These are phyloP conservation scores for Starmera pachycereana DNA, from an alignment of 805 yeast genomes.

Conservation along the genomic window DNA sequence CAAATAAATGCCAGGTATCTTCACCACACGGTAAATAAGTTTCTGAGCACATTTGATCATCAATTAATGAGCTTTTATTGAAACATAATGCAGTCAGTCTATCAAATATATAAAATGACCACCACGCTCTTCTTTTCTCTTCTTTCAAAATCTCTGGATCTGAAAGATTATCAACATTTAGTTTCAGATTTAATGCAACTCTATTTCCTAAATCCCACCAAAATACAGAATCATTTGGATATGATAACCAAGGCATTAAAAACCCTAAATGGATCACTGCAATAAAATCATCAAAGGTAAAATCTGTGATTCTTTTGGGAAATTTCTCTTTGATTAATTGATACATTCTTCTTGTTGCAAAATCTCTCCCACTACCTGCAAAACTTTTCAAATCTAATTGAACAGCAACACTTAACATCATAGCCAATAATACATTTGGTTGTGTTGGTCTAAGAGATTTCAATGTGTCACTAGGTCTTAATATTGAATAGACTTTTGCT, in stretches of 20 bases:
- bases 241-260: constrained; percentile 17
- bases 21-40: constrained; percentile 26
- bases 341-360: constrained; percentile 10
- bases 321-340: constrained; percentile 10
- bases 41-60: constrained; percentile 21
- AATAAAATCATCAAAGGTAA: constrained; percentile 14
- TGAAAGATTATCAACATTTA: constrained; percentile 3
- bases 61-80: constrained; percentile 21
- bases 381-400: constrained; percentile 15
- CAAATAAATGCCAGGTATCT: constrained; percentile 20
- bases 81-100: constrained; percentile 27
- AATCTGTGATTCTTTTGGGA: constrained; percentile 2
- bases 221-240: constrained; percentile 13
- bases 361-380: constrained; percentile 13
- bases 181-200: constrained; percentile 2
- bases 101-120: constrained; percentile 30
- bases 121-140: constrained; percentile 30
- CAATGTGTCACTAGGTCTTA: constrained; percentile 13
- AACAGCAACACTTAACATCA: constrained; percentile 10
- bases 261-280: constrained; percentile 13
- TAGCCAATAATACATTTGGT: constrained; percentile 9
- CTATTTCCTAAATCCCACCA: constrained; percentile 17
- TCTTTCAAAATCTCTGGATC: constrained; percentile 22
- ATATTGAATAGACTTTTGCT: constrained; percentile 12
- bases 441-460: constrained; percentile 9